Evolutionary conservation across 768 basidiomycete genomes (phyloP), one percentile per base, ranked within the genome.

Genomic region (Albatrellus ellisii): DNA sequence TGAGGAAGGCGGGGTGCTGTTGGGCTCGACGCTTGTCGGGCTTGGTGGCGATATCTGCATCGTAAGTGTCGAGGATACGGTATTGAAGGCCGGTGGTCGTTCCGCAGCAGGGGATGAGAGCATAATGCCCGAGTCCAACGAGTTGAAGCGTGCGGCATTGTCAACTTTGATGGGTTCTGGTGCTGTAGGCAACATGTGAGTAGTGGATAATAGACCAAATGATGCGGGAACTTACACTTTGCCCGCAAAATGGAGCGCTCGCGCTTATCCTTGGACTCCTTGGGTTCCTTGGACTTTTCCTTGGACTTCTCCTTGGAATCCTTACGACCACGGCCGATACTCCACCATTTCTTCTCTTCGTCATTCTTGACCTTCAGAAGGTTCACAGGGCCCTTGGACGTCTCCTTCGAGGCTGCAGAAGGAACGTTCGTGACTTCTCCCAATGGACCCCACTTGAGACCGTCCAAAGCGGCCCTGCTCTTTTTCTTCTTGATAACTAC

Each of bases 401-500:
- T 36, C 35, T 36, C 20, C 34, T 44, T 50, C 46, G 37, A 47
- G 47, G 54, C 52, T 52, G 43, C 46, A 34, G 43, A n/a, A 44
- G 34, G 46, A 14, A 22, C 34, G 48, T 80, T 84, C 46, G 78
- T 80, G 6, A 73, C 71, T 40, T 82, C 79, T 21, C 55, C 59
- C 11, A 64, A 53, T 3, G 61, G 72, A 61, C 79, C 80, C 57
- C 68, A 71, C 34, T 60, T 72, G 62, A 59, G 52, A 34, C 70
- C 74, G 50, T 79, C 70, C 45, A 87, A 55, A 1, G 60, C 77
- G 0, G 65, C 65, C 1, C 84, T 61, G 1, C 72, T 74, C 50
- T 80, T 83, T 64, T 77, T 77, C 70, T 82, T 84, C 69, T 79
- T 81, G 27, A 86, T 75, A 56, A 86, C 66, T 17, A 81, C 55